phyloP scores from a whole-genome alignment of 192 early-diverging fungal genomes.

The Jimgerdemannia flammicorona region DNA sequence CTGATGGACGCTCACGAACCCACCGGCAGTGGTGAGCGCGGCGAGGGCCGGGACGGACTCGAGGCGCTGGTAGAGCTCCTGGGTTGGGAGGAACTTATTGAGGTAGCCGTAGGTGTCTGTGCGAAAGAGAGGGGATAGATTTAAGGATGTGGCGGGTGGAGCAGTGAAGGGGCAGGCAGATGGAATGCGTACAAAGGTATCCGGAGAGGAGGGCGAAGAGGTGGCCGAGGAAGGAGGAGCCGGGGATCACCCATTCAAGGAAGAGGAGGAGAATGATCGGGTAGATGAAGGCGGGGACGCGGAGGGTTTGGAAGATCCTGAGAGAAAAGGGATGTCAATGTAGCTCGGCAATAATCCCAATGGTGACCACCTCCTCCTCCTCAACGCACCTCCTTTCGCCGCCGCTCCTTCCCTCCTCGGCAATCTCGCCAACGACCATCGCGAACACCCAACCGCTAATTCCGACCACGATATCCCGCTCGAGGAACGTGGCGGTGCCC shows the following conservation, averaged over 20 bases:
- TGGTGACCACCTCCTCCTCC: background rate
- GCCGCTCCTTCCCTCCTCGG: slow-evolving; percentile 14
- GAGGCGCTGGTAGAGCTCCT: slow-evolving; percentile 3
- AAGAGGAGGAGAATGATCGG: slow-evolving; percentile 15
- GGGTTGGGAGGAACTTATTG: slow-evolving; percentile 4
- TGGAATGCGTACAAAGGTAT: slow-evolving; percentile 18
- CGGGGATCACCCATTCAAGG: slow-evolving; percentile 13
- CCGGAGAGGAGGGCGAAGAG: slow-evolving; percentile 13
- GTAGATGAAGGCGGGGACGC: slow-evolving; percentile 23
- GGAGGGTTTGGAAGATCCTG: slow-evolving; percentile 9
- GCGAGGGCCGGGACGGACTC: background rate
- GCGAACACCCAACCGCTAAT: slow-evolving; percentile 22
- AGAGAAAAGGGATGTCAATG: background rate
- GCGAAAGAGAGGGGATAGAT: background rate
- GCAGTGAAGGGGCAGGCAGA: background rate
- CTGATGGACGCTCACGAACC: background rate
- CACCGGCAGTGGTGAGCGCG: background rate
- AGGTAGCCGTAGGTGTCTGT: slow-evolving; percentile 22
- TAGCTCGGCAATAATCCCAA: background rate
- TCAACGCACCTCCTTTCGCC: slow-evolving; percentile 1
- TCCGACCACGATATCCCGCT: slow-evolving; percentile 4
- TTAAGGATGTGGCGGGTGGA: too few relatives aligned
- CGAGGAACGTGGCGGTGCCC: background rate
- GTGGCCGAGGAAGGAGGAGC: slow-evolving; percentile 10
- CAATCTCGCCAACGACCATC: slow-evolving; percentile 20